Percentiles rank a stretch among this genome's conserved stretches.
Evolutionary conservation across 305 asterid genomes (phyloP).

Genomic region (Fraxinus sp.): DNA sequence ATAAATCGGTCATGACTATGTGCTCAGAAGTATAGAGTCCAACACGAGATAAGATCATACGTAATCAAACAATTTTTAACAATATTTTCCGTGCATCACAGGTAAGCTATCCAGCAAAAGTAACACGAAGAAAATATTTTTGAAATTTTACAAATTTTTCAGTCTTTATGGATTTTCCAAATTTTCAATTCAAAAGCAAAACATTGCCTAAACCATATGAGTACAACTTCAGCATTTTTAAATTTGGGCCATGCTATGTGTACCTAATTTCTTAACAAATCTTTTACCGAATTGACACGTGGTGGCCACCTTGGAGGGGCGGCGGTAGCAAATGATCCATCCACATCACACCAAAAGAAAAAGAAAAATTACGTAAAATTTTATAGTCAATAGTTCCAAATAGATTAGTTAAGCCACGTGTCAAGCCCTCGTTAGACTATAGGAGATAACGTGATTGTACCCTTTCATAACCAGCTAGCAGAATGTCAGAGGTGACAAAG

Average conservation of each 20-base stretch:
- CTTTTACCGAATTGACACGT: too few relatives aligned
- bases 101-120: background rate
- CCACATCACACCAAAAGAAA: background rate
- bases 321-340: background rate
- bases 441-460: conserved; percentile 5
- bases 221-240: background rate
- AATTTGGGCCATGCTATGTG: too few relatives aligned
- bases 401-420: conserved; percentile 13
- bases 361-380: background rate
- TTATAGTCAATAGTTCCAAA: background rate
- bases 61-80: background rate
- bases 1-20: background rate
- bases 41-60: background rate
- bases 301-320: too few relatives aligned
- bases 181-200: background rate
- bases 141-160: background rate
- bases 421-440: conserved; percentile 1
- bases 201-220: background rate
- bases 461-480: background rate
- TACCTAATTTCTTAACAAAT: too few relatives aligned
- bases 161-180: background rate
- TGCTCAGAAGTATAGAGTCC: background rate
- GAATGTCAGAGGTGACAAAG: background rate
- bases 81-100: too few relatives aligned
- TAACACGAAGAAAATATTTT: background rate